These are phyloP conservation scores for Thinopyrum elongatum DNA, from an alignment of 176 grass and related monocot species.

Conservation along the genomic window DNA sequence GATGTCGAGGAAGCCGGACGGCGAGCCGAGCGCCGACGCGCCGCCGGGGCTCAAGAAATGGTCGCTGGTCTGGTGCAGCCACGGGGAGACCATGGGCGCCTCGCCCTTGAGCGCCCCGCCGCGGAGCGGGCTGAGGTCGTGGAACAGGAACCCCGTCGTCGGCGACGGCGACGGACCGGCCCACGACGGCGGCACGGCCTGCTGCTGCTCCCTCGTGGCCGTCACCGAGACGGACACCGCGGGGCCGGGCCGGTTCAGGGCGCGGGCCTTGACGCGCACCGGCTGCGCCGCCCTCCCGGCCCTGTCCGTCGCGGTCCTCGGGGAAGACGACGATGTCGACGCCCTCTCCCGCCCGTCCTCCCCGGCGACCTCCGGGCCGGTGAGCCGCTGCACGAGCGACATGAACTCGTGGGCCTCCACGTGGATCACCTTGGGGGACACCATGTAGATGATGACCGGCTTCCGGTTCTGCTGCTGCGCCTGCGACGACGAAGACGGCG, in stretches of 20 bases:
- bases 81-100: conserved; percentile 45
- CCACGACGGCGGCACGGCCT: not conserved
- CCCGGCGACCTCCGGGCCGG: conserved; percentile 43
- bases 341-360: conserved; percentile 14
- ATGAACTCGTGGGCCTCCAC: conserved; percentile 87
- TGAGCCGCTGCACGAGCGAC: conserved; percentile 86
- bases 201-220: conserved; percentile 31
- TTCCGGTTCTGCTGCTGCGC: conserved; percentile 38
- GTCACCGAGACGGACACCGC: conserved; percentile 55
- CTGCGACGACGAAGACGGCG: not conserved
- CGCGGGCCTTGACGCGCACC: conserved; percentile 73
- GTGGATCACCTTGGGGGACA: conserved; percentile 83
- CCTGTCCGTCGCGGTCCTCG: not conserved
- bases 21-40: conserved; percentile 22
- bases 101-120: conserved; percentile 54
- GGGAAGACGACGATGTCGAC: conserved; percentile 16
- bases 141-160: conserved; percentile 50
- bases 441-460: conserved; percentile 90
- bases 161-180: conserved; percentile 20
- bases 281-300: conserved; percentile 17
- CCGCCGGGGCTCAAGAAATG: conserved; percentile 54
- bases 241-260: conserved; percentile 38
- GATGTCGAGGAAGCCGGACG: conserved; percentile 80
- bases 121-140: conserved; percentile 69
- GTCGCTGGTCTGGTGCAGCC: conserved; percentile 57